Evolutionary conservation across 176 grass and related monocot species (phyloP).

Genomic region (Hsuehochloa calcarea): DNA sequence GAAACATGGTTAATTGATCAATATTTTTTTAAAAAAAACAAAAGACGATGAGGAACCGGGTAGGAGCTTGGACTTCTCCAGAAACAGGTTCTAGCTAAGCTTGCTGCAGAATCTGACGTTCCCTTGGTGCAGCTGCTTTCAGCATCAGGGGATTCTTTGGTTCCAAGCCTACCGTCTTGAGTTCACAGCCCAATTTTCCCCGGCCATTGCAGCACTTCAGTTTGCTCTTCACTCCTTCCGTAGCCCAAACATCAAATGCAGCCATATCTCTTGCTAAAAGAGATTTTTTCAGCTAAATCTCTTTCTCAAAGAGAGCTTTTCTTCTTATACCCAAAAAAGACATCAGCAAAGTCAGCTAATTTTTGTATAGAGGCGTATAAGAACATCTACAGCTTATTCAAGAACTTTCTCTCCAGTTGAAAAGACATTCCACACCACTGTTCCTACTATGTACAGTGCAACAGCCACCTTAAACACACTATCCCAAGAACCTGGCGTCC

Average conservation of each 20-base stretch:
- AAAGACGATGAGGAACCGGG: too few species aligned
- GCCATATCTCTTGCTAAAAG: conserved; percentile 26
- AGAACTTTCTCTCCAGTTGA: conserved; percentile 83
- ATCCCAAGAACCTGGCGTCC: conserved; percentile 86
- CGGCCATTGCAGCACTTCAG: neutral
- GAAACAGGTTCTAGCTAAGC: neutral
- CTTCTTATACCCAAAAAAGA: conserved; percentile 7
- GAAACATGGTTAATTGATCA: neutral
- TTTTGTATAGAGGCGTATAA: conserved; percentile 2
- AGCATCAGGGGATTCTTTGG: neutral
- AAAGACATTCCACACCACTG: conserved; percentile 92
- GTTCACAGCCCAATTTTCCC: neutral
- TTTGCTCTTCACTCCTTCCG: conserved; percentile 5
- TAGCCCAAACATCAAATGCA: conserved; percentile 4
- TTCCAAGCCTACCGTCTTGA: neutral
- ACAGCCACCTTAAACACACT: conserved; percentile 87
- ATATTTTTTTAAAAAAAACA: neutral
- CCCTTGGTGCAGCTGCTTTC: neutral
- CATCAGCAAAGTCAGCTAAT: conserved; percentile 31
- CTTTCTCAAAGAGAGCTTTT: neutral
- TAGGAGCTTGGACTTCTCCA: conserved; percentile 13
- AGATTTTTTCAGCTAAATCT: neutral
- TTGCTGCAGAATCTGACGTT: conserved; percentile 10
- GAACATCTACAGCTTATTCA: conserved; percentile 45
- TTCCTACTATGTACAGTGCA: conserved; percentile 71